Evolutionary conservation across 2,329 filamentous ascomycete species (phyloP), one percentile per base, ranked within the genome.

Genomic region (Alternaria postmessia): DNA sequence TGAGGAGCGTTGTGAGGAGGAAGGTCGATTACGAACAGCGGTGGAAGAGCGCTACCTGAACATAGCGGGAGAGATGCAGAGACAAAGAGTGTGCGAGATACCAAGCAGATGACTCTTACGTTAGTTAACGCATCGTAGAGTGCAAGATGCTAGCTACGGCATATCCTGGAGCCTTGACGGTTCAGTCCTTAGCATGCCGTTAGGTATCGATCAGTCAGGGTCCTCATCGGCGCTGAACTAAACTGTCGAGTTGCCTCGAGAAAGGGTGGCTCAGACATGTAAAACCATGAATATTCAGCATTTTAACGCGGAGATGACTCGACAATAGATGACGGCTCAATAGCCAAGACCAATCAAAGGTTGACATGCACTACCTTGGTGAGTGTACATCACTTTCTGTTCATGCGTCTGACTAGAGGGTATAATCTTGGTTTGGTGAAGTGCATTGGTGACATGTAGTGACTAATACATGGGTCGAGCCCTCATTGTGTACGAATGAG

Each of bases 21-120:
- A 80, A 79, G 64, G 80, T 81, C 7, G 75, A 72, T 43, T 64
- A 65, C 42, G 80, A 80, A 53, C 77, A 79, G 61, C 69, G 74
- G 48, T 83, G 81, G 81, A 78, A 76, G 62, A 73, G 71, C 53
- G 73, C 69, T 20, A 74, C 71, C 28, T 80, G 74, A 79, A 46
- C 7, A 12, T 36, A 16, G 18, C 8, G 7, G n/a, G n/a, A 46
- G n/a, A 30, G 9, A 7, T 20, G 2, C 14, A 56, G 7, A 7
- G 28, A 36, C 14, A 2, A 49, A 16, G 14, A 36, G 2, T 38
- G 11, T 34, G 49, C 30, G 11, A 28, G 54, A 9, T 14, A 5
- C n/a, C 3, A 16, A 36, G 28, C 30, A 5, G 5, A 36, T 22
- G 46, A 24, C 3, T n/a, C 7, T 24, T n/a, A 26, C 14, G 14